Evolutionary conservation across 495 filamentous ascomycete genomes (phyloP).

Genomic region (Podospora bellae-mahoneyi): DNA sequence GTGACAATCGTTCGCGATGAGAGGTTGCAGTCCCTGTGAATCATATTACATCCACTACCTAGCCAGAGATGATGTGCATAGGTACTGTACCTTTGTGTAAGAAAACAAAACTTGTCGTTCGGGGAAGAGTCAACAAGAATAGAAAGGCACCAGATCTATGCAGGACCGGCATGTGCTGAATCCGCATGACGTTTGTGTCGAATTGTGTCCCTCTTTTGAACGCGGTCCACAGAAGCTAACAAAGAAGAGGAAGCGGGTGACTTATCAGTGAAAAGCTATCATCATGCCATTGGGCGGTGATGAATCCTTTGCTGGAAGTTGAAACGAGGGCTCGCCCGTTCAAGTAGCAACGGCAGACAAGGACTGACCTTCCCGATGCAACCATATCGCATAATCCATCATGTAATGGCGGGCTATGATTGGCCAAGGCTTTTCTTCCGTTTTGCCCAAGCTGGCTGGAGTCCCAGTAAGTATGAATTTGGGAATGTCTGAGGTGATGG

Average conservation of each 20-base stretch:
- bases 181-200: constrained; percentile 3
- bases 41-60: background rate
- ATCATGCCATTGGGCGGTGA: background rate
- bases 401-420: background rate
- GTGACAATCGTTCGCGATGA: background rate
- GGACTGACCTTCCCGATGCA: constrained; percentile 8
- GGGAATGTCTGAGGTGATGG: background rate
- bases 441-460: background rate
- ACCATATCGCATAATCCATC: constrained; percentile 8
- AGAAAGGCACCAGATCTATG: background rate
- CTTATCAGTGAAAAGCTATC: background rate
- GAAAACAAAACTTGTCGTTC: background rate
- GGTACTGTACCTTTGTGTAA: no score
- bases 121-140: background rate
- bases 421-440: background rate
- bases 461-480: no score
- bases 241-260: background rate
- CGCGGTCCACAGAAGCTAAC: background rate
- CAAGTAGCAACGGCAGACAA: background rate
- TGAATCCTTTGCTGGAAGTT: background rate
- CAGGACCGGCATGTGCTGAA: background rate
- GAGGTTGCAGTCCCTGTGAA: constrained; percentile 1
- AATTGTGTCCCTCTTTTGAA: no score
- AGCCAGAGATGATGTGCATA: constrained; percentile 1
- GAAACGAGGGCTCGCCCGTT: background rate